Base-by-base conservation (phyloP, 2,329 filamentous ascomycete species). In the Bipolaris zeicola region DNA sequence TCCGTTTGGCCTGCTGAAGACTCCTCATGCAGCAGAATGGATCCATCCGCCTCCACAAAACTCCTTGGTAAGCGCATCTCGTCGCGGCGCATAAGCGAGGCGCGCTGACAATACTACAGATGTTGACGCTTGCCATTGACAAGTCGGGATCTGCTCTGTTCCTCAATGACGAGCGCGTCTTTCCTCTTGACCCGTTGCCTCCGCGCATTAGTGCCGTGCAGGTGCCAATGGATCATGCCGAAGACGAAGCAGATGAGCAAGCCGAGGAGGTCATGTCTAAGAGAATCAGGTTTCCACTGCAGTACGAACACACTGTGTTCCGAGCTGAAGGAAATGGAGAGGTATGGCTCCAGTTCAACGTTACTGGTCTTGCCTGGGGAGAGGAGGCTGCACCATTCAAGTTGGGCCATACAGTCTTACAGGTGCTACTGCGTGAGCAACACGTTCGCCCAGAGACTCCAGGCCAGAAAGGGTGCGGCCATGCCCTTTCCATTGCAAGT, bases 341-440 rank as follows among this genome's bases (percentile, higher is more conserved):
- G 37, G 43, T 62, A 20, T 67, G 61, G 59, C 11, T 74, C 6
- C 71, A 74, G 38, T 67, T 74, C 45, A 67, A 74, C n/a, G 48
- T 71, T n/a, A 67, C 59, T 6, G 61, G 61, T 5, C 51, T 68
- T 14, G 48, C 52, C 3, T 53, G 48, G 24, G 55, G 50, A 0
- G 36, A 54, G 36, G 38, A 13, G 4, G 43, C 45, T 5, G 55
- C 55, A 8, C 52, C 51, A 7, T 28, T 59, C 11, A 47, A 50
- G 7, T 49, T 72, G 33, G 60, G 58, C 13, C 70, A 67, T 45
- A 69, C 64, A 44, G 50, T 71, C 6, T 62, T 71, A 8, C 66
- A 74, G 50, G n/a, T 74, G 1, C 45, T 67, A 20, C 39, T 72
- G 33, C 50, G 41, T 43, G 57, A 64, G 24, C 39, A 58, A 6